These are phyloP conservation scores for Salix suchowensis DNA, from an alignment of 345 rosid species.

Conservation along the genomic window DNA sequence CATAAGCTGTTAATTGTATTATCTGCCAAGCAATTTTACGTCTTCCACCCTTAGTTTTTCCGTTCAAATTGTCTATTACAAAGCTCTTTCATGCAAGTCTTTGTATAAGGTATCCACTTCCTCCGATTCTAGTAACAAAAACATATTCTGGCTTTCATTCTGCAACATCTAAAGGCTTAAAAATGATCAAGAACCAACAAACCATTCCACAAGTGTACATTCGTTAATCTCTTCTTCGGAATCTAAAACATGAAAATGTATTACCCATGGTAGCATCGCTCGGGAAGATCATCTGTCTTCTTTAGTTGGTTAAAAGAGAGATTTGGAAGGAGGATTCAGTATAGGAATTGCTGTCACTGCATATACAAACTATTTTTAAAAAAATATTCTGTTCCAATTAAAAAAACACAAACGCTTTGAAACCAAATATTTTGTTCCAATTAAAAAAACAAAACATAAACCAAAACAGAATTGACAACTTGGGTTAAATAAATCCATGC, in stretches of 20 bases:
- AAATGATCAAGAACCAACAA: neutral
- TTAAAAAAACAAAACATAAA: no score
- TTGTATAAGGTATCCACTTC: neutral
- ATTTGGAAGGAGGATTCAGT: neutral
- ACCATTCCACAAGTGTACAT: neutral
- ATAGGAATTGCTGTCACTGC: neutral
- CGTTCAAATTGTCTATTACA: neutral
- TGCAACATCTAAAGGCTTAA: neutral
- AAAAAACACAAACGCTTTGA: no score
- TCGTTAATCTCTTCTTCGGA: no score
- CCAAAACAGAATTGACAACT: no score
- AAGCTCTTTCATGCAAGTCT: neutral
- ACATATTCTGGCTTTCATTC: neutral
- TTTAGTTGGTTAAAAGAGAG: neutral
- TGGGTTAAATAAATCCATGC: slow-evolving; percentile 58
- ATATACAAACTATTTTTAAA: no score
- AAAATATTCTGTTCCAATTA: no score
- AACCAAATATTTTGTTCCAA: no score
- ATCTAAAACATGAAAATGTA: no score
- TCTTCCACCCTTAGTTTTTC: neutral
- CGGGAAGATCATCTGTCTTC: neutral
- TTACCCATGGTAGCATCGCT: no score
- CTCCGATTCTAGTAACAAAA: neutral
- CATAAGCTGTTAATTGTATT: neutral
- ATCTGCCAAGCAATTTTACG: neutral